Conservation (phyloP, 768 basidiomycete species). For the Lyophyllum shimeji region DNA sequence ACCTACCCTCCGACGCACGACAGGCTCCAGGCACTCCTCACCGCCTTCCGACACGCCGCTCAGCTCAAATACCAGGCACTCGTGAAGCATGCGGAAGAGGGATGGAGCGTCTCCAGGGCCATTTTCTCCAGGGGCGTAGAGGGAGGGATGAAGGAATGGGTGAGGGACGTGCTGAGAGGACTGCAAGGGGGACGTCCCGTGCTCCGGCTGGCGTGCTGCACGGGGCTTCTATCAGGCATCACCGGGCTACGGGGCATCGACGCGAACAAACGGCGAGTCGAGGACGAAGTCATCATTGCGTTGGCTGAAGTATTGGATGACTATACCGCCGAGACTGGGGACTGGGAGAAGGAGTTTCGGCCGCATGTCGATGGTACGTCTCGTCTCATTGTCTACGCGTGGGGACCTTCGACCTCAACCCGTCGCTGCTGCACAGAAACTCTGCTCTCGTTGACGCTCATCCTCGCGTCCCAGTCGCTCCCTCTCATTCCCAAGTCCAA, state of each 20-base stretch:
- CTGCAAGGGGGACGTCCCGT: constrained; percentile 67
- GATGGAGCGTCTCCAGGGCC: constrained; percentile 29
- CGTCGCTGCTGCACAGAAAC: constrained; percentile 28
- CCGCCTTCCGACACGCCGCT: constrained; percentile 59
- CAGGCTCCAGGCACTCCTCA: constrained; percentile 49
- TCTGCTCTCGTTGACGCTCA: constrained; percentile 48
- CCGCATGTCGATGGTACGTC: constrained; percentile 46
- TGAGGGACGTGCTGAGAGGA: constrained; percentile 49
- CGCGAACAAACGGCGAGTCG: constrained; percentile 39
- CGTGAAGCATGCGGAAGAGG: constrained; percentile 30
- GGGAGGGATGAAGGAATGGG: constrained; percentile 51
- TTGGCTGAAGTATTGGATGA: constrained; percentile 75
- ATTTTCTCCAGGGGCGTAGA: constrained; percentile 38
- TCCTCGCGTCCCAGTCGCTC: constrained; percentile 61
- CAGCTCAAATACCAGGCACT: constrained; percentile 51
- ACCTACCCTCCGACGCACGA: constrained; percentile 40
- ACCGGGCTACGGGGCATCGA: constrained; percentile 45
- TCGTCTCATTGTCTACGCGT: neutral
- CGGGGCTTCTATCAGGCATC: constrained; percentile 64
- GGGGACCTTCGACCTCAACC: neutral
- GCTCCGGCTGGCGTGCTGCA: constrained; percentile 58
- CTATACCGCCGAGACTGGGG: constrained; percentile 35
- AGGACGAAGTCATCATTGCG: constrained; percentile 67
- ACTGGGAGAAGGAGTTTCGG: constrained; percentile 72
- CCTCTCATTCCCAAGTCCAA: constrained; percentile 53